Base-by-base conservation (phyloP, 768 basidiomycete species). In the Leucosporidium creatinivorum region DNA sequence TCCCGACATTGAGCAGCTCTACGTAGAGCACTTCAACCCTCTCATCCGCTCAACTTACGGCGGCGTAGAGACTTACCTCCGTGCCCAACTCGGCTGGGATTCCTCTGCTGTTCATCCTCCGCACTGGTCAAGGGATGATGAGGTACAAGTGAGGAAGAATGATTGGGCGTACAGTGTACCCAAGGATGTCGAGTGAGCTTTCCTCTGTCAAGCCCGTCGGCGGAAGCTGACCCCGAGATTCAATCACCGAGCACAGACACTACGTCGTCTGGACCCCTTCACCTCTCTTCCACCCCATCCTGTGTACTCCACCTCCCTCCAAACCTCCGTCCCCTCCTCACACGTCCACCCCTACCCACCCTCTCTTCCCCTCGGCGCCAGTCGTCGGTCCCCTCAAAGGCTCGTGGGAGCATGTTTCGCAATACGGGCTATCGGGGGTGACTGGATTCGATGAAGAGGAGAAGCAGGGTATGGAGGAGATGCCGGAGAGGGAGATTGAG, bases 191-290 rank as follows among this genome's bases (percentile, higher is more conserved):
- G 13, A 33, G 70, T 72, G 6, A 26, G 61, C 57, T 10, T 19
- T 17, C 10, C 23, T 33, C 30, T 12, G 12, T 47, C 8, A 51
- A 58, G 26, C 23, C 4, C 4, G 17, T 9, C 17, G 3, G 6
- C 55, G 25, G 1, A 7, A 9, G 26, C 30, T 18, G 28, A 23
- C n/a, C 55, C 28, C 4, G 31, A 9, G 10, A 33, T 10, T 33
- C 28, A 2, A 25, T 31, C 55, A 9, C 30, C 55, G 18, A 23
- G 10, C 15, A 13, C 54, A 72, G 70, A 3, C 70, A 72, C 61
- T 72, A 28, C 33, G 70, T 72, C 44, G 62, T 68, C 54, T 72
- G 70, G 70, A 62, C 64, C 17, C 60, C 59, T 23, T 33, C 51
- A 26, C 69, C 69, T 21, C 59, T 70, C 48, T 70, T 70, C 50